These are phyloP conservation scores for Cercospora citrullina DNA, from an alignment of 2,329 filamentous ascomycete species.

Conservation along the genomic window DNA sequence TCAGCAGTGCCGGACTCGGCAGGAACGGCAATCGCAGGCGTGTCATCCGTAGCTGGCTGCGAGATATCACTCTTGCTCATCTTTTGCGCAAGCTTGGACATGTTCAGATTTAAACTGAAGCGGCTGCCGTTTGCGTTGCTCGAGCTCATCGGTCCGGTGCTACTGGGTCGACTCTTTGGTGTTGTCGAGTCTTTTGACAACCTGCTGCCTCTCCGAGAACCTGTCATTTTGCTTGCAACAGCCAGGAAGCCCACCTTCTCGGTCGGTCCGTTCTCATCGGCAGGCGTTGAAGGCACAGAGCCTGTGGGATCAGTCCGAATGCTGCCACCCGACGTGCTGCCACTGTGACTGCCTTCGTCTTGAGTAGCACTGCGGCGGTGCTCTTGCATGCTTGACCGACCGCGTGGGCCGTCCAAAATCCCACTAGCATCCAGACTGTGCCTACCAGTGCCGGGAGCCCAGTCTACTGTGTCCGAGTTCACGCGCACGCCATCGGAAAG, in stretches of 20 bases:
- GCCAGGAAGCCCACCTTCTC: constrained; percentile 32
- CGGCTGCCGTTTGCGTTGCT: constrained; percentile 33
- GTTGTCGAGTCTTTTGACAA: constrained; percentile 27
- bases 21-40: constrained; percentile 5
- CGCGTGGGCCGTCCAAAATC: constrained; percentile 27
- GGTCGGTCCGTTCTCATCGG: constrained; percentile 41
- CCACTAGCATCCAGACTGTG: constrained; percentile 36
- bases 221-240: constrained; percentile 33
- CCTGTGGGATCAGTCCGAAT: constrained; percentile 27
- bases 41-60: constrained; percentile 1
- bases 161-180: constrained; percentile 46
- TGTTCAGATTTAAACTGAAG: constrained; percentile 44
- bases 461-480: constrained; percentile 26
- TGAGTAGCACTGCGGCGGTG: constrained; percentile 44
- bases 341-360: constrained; percentile 40
- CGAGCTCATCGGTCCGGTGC: constrained; percentile 30
- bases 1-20: neutral
- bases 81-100: constrained; percentile 44
- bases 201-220: constrained; percentile 34
- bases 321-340: constrained; percentile 33
- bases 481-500: constrained; percentile 12
- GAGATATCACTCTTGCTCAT: constrained; percentile 31
- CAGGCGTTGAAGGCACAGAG: constrained; percentile 44
- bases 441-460: constrained; percentile 25
- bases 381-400: constrained; percentile 41